Evolutionary conservation across 1,139 yeast species (phyloP).

Genomic region (Suhomyces bribrorum): DNA sequence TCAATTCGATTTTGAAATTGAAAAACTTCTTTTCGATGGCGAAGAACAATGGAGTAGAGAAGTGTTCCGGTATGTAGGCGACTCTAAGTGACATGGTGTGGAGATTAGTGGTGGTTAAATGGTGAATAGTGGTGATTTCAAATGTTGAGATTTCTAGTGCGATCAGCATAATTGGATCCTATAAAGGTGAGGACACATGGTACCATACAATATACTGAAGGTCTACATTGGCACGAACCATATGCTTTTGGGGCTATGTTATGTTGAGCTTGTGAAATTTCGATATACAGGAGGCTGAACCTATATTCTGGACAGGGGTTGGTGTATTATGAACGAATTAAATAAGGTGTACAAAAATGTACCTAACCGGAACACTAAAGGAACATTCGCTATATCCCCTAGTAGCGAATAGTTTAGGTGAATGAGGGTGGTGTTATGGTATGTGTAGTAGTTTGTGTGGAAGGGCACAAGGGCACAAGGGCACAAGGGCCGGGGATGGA

Average conservation of each 20-base stretch:
- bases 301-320: neutral
- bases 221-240: too few species aligned
- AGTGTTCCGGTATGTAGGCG: constrained; percentile 91
- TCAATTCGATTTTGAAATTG: constrained; percentile 60
- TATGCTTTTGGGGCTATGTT: neutral
- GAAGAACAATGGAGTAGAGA: constrained; percentile 80
- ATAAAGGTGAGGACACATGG: too few species aligned
- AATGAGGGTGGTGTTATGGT: neutral
- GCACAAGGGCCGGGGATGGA: neutral
- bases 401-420: too few species aligned
- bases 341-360: neutral
- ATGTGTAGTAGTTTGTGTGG: too few species aligned
- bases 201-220: too few species aligned
- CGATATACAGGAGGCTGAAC: neutral
- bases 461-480: too few species aligned
- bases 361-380: too few species aligned
- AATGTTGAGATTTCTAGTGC: too few species aligned
- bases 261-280: neutral
- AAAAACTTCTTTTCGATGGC: constrained; percentile 51
- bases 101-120: neutral
- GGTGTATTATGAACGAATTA: constrained; percentile 5
- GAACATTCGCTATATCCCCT: neutral
- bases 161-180: too few species aligned
- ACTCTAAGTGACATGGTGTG: constrained; percentile 42
- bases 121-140: too few species aligned